Evolutionary conservation across 2,329 filamentous ascomycete species (phyloP), one percentile per base, ranked within the genome.

Genomic region (Zymoseptoria crescenta): DNA sequence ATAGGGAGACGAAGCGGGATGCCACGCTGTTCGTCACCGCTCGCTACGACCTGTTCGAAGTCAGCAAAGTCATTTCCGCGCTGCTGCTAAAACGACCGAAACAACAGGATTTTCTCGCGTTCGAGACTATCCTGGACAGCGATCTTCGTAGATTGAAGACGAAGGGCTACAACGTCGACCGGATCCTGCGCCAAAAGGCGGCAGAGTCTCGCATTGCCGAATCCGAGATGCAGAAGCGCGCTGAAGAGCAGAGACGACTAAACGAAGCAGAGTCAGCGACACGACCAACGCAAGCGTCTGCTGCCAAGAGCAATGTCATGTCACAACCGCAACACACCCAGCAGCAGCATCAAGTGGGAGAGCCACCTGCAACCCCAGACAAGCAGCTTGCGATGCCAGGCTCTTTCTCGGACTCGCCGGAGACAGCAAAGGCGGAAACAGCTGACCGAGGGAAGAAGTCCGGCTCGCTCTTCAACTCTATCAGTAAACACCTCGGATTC

Each of bases 161-260:
- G 61, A 90, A 94, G 64, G 94, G 94, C 1, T 97, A 96, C 79
- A 97, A 99, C 66, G 94, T 99, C 48, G 91, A 96, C 69, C 87
- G 94, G 3, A 97, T 99, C 62, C 80, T 99, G 21, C 85, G 90
- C 45, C 87, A 87, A 56, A 95, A 95, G 76, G 91, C 88, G 20
- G 89, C 89, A 2, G 91, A 97, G 73, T 89, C 90, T 5, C 84
- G 89, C 56, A 86, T 97, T 64, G 91, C 91, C 0, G 92, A 96
- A 69, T 88, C 89, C 67, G 86, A 91, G 71, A 83, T 89, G 54
- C 86, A 87, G 68, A 83, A 84, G 69, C 81, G 80, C 35, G 81
- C 84, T 58, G 82, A 87, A 65, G 82, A 83, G 64, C 76, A 78
- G 62, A 77, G 81, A 60, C 76, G 75, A n/a, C 74, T 76, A 49